Evolutionary conservation across 78 protist species (phyloP), one percentile per base, ranked within the genome.

Genomic region (Dictyostelium purpureum): DNA sequence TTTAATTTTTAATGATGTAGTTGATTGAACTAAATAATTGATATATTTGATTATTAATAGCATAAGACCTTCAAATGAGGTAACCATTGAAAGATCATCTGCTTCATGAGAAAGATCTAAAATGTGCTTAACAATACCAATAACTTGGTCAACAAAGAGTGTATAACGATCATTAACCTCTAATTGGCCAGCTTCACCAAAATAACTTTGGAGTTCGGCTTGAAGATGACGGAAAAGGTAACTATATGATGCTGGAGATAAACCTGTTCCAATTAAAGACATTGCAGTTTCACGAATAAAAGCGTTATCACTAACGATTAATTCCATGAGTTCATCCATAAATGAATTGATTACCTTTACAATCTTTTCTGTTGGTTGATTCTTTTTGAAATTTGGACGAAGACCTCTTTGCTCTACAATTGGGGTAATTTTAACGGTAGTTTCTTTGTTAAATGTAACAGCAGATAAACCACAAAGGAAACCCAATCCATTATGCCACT

Each of bases 391-490:
- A 52, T 35, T 37, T n/a, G 73, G 85, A 57, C 85, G 69, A 24
- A 57, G 35, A 57, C 33, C 47, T 21, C 54, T 61, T 28, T 56
- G 31, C 16, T 35, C 52, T 4, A 24, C 40, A 0, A n/a, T 0
- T 5, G 33, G 14, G 6, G 69, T 26, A 2, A 57, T 54, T 2
- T 40, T 31, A 4, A 77, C 56, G 0, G 87, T 77, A 18, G 87
- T 89, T 54, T 89, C 82, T 35, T 74, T 77, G 28, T 80, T 75
- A 45, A 70, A 75, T 0, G 90, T 67, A 21, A 80, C 71, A 16
- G 89, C 95, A 9, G 83, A 77, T 37, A 90, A 70, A 56, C 85
- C 73, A 49, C 82, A 70, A 37, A 90, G 85, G 90, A 90, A 90
- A 33, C 95, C 95, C 0, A 78, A 35, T 24, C 54, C 24, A 37